Conservation (phyloP, 192 early-diverging fungal genomes). For the Coemansia sp. region DNA sequence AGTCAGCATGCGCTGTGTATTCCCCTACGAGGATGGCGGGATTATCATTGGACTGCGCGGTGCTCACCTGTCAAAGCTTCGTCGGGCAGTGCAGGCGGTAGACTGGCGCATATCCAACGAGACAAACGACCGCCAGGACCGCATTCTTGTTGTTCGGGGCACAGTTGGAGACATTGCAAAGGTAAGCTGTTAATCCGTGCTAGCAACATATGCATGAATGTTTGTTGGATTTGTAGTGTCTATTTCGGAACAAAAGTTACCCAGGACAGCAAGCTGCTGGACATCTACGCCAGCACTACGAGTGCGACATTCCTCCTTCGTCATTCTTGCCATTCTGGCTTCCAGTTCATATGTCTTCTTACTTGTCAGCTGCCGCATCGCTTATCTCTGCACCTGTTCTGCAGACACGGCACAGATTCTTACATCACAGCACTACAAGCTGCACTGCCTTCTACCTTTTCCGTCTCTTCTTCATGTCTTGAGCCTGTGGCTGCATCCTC, state of each 20-base stretch:
- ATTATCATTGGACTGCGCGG: conserved; percentile 56
- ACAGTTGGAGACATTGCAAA: conserved; percentile 35
- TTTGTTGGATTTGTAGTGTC: not conserved
- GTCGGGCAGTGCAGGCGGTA: conserved; percentile 27
- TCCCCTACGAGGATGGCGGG: conserved; percentile 54
- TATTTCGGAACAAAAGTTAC: no score
- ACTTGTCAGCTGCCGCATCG: no score
- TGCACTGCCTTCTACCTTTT: no score
- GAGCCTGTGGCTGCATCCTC: conserved; percentile 3
- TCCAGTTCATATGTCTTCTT: no score
- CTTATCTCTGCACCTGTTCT: no score
- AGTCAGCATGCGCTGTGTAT: conserved; percentile 53
- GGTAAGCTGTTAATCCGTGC: conserved; percentile 22
- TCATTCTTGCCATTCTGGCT: no score
- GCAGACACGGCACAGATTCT: no score
- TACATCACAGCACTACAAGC: no score
- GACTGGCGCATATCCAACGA: conserved; percentile 57
- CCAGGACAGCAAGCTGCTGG: no score
- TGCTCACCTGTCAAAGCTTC: conserved; percentile 51
- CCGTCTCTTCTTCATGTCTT: conserved; percentile 2
- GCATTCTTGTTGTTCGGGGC: conserved; percentile 46
- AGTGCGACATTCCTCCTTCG: no score
- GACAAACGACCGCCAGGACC: conserved; percentile 52
- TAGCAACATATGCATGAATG: not conserved
- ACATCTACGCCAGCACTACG: no score